Evolutionary conservation across 805 yeast species (phyloP), one percentile per base, ranked within the genome.

Genomic region (Ogataea nakhonphanomensis): DNA sequence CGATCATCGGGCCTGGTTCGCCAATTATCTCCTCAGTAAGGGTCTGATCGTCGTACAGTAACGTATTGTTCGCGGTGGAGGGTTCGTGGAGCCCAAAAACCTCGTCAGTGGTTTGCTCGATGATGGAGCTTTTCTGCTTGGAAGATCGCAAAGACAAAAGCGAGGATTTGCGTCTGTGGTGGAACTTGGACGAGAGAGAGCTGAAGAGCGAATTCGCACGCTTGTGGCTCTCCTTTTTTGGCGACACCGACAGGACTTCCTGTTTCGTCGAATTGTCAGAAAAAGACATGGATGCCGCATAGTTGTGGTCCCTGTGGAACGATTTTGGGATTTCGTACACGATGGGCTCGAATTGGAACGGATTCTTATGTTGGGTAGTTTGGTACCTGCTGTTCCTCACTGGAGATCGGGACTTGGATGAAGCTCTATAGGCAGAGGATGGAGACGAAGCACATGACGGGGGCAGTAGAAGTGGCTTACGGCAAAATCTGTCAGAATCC

Each of bases 1-100:
- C 53, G 33, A 60, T 40, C 57, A 61, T 61, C n/a, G 65, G 65
- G 10, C 65, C 65, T 4, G 65, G 65, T 35, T 61, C 64, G 29
- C 65, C 65, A 11, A 59, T 21, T n/a, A 33, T 33, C 11, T 55
- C 59, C 25, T 50, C 59, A 7, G 58, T 55, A 23, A 58, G 30
- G 5, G 61, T 57, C 15, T 45, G 40, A 36, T 58, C 58, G 37
- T 58, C 61, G 27, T 41, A 48, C 6, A 52, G 44, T n/a, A 57
- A 33, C 1, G 59, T 55, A 31, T 57, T 59, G 30, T 53, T 54
- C 8, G 33, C 37, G 28, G 26, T 22, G 9, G 35, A 14, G 7
- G 17, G 24, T 10, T 41, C 45, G 35, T 30, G 35, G 30, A 55
- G 45, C 6, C 59, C 56, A 5, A 57, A 32, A 8, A 57, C 41